These are phyloP conservation scores for Sclerotinia minor DNA, from an alignment of 2,329 filamentous ascomycete species.

Conservation along the genomic window DNA sequence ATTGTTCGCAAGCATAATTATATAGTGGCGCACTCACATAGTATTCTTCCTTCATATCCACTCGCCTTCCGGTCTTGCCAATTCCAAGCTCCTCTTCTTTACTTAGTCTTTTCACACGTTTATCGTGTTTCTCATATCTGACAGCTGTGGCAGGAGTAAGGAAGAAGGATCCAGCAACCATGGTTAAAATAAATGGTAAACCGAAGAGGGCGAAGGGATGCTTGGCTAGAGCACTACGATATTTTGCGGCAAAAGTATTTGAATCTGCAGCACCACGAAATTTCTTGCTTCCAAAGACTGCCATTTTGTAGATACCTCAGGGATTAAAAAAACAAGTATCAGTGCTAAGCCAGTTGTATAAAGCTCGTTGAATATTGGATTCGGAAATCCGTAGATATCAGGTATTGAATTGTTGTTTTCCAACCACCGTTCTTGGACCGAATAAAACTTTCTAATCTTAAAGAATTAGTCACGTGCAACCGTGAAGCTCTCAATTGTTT, in stretches of 20 bases:
- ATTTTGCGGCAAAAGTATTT: slow-evolving; percentile 70
- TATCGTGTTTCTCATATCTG: slow-evolving; percentile 89
- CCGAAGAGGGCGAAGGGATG: slow-evolving; percentile 93
- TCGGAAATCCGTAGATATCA: neutral
- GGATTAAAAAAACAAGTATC: too few species aligned
- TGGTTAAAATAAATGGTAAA: slow-evolving; percentile 85
- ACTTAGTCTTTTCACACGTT: slow-evolving; percentile 80
- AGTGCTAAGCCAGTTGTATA: neutral
- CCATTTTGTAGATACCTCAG: slow-evolving; percentile 47
- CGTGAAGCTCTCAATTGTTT: slow-evolving; percentile 4
- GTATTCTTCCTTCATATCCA: slow-evolving; percentile 83
- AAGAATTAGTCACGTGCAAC: neutral
- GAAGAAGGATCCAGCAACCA: slow-evolving; percentile 90
- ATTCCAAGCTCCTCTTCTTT: slow-evolving; percentile 85
- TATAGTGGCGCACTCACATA: slow-evolving; percentile 60
- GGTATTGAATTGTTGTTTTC: neutral
- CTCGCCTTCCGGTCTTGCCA: slow-evolving; percentile 66
- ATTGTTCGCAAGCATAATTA: neutral
- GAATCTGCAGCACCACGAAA: slow-evolving; percentile 67
- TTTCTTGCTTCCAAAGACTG: slow-evolving; percentile 66
- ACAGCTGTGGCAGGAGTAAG: slow-evolving; percentile 92
- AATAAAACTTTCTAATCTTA: neutral
- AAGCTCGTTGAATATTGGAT: neutral
- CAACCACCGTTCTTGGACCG: neutral
- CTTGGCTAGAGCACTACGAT: slow-evolving; percentile 71